Evolutionary conservation across 768 basidiomycete species (phyloP), one percentile per base, ranked within the genome.

Genomic region (Lactarius sanguifluus): DNA sequence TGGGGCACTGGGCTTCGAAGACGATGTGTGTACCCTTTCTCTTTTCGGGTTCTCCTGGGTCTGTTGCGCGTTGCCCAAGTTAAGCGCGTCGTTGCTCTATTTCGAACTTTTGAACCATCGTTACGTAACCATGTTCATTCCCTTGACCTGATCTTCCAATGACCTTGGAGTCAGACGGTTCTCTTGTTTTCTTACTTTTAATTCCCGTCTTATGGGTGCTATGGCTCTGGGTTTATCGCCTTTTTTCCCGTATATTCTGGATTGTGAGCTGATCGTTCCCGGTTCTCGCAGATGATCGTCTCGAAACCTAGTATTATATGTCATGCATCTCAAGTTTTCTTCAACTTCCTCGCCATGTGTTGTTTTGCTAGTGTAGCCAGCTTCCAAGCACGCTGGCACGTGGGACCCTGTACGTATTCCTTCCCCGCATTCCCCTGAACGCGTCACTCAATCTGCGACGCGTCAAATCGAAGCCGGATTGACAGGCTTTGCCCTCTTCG

Each of bases 331-430:
- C 91, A 96, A 80, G 83, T 86, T 62, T 95, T 98, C 82, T 94
- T 96, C 86, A 89, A 90, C 75, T 97, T 98, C 74, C 83, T 98
- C 56, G 86, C 92, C 15, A 90, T 96, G 86, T 90, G 89, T 57
- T 96, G 93, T 74, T 94, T 93, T 71, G 96, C 91, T 9, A 88
- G 90, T 71, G 91, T 94, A 4, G 95, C 95, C 0, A 79, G 81
- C 25, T 98, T 96, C 76, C 95, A 98, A 72, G 87, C 91, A 5
- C 89, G 90, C 70, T 95, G 86, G 85, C 73, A 81, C 12, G 83
- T 96, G 28, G 92, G 92, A 9, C 92, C 93, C 45, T 97, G 95
- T 96, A 71, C 71, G 94, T 85, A 20, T 59, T 45, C 40, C 61
- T 54, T 62, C 43, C 57, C 58, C 30, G 2, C 58, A 57, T 54